Evolutionary conservation across 2,329 filamentous ascomycete genomes (phyloP).

Genomic region (Albophoma yamanashiensis): DNA sequence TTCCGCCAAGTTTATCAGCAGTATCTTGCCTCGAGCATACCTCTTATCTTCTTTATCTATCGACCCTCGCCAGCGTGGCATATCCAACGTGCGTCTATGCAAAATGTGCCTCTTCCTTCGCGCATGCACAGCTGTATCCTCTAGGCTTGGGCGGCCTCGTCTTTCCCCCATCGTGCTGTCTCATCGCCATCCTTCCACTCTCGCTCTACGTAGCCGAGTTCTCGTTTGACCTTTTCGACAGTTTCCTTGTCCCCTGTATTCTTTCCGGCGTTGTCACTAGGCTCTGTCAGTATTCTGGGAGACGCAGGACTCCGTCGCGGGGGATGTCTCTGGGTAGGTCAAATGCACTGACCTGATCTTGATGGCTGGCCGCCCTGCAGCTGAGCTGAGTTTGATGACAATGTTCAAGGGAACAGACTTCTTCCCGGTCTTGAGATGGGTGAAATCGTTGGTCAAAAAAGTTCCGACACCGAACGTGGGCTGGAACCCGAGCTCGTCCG

Average conservation of each 20-base stretch:
- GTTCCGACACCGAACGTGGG: conserved; percentile 92
- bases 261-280: conserved; percentile 73
- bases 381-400: conserved; percentile 91
- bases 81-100: neutral
- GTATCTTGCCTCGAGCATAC: neutral
- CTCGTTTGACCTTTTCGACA: conserved; percentile 72
- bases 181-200: conserved; percentile 79
- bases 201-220: conserved; percentile 78
- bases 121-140: neutral
- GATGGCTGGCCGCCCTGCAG: conserved; percentile 68
- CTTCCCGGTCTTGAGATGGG: conserved; percentile 55
- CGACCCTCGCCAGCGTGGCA: neutral
- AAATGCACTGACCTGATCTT: conserved; percentile 57
- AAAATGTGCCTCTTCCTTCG: neutral
- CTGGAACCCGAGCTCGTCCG: conserved; percentile 70
- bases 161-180: conserved; percentile 65
- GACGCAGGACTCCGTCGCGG: neutral
- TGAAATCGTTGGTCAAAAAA: conserved; percentile 91
- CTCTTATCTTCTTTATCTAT: neutral
- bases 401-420: conserved; percentile 94
- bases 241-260: conserved; percentile 81
- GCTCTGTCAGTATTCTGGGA: conserved; percentile 6
- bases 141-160: conserved; percentile 19
- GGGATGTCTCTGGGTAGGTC: neutral
- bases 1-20: too few species aligned